Conservation (phyloP, 345 rosid genomes). For the Lepidium aucheri region DNA sequence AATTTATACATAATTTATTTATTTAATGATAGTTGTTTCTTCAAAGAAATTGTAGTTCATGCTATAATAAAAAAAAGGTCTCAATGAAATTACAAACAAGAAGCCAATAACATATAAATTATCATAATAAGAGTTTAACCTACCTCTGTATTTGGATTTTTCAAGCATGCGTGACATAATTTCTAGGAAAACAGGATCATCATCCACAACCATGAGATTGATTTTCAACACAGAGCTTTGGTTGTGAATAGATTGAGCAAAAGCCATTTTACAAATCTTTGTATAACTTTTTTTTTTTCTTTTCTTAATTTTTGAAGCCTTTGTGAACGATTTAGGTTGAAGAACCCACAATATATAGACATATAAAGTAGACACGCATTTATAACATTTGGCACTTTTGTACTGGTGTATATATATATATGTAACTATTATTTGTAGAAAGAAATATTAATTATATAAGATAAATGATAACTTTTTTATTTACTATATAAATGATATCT, state of each 20-base stretch:
- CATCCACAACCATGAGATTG: constrained; percentile 56
- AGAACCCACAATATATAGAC: constrained; percentile 14
- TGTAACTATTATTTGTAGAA: constrained; percentile 6
- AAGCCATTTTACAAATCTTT: constrained; percentile 15
- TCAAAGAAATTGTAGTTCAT: not conserved
- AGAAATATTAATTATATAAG: constrained; percentile 10
- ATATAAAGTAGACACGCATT: constrained; percentile 5
- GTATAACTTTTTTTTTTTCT: not conserved
- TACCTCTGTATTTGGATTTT: constrained; percentile 39
- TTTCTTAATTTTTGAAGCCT: not conserved
- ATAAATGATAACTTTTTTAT: not conserved
- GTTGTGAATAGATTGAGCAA: constrained; percentile 13
- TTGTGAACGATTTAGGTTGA: not conserved
- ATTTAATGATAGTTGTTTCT: not conserved
- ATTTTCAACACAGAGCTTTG: constrained; percentile 18
- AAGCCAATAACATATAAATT: not conserved
- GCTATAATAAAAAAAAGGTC: not conserved
- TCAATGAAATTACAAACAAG: not conserved
- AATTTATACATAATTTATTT: not conserved
- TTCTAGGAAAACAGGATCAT: constrained; percentile 45
- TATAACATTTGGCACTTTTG: constrained; percentile 20
- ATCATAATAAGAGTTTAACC: not conserved
- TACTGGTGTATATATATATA: constrained; percentile 5
- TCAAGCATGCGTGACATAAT: constrained; percentile 43
- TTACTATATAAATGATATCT: constrained; percentile 2